Conservation (phyloP, 2,329 filamentous ascomycete genomes). For the Cercospora sojina region DNA sequence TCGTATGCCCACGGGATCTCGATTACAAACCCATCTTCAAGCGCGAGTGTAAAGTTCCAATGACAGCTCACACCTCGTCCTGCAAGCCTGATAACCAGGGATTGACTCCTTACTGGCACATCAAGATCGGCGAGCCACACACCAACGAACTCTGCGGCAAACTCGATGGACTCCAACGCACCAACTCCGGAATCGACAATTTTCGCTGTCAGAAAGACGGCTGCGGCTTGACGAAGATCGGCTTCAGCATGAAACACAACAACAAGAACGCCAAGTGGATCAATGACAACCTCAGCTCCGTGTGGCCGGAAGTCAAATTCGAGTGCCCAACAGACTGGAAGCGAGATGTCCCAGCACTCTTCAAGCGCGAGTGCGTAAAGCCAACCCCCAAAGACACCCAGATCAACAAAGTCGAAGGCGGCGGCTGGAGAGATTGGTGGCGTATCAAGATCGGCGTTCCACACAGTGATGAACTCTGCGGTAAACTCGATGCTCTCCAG, state of each 20-base stretch:
- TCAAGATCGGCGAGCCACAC: not conserved
- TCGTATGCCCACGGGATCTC: not conserved
- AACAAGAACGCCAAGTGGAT: not conserved
- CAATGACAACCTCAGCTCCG: not conserved
- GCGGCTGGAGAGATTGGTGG: not conserved
- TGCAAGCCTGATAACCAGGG: not conserved
- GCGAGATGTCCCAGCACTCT: not conserved
- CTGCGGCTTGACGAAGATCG: not conserved
- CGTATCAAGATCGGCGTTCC: constrained; percentile 4
- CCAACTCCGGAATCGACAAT: not conserved
- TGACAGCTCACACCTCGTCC: not conserved
- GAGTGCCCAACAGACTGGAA: not conserved
- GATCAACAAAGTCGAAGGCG: not conserved
- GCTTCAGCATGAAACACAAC: not conserved
- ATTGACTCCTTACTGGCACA: not conserved
- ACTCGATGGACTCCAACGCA: not conserved
- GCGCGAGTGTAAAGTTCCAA: not conserved
- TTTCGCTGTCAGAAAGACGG: constrained; percentile 1
- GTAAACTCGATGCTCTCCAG: not conserved
- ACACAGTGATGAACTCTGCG: not conserved
- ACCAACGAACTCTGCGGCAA: not conserved
- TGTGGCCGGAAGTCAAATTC: not conserved
- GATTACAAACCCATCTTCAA: not conserved
- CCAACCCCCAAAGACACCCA: not conserved
- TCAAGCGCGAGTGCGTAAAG: not conserved